phyloP scores from a whole-genome alignment of 805 yeast genomes.

The Metschnikowia cubensis region DNA sequence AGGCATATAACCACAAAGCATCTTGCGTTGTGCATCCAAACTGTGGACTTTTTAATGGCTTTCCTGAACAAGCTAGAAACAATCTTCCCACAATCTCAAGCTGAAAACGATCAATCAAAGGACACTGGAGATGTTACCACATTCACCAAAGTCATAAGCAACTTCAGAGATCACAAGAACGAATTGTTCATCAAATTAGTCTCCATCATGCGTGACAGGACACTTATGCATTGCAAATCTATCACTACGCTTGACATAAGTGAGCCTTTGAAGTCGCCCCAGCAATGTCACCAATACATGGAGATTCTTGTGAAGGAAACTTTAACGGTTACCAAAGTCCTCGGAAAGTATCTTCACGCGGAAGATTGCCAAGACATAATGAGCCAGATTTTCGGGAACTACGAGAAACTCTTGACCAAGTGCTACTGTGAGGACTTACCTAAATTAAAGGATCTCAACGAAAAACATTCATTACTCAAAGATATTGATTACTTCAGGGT shows the following conservation, averaged over 20 bases:
- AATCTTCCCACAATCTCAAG: conserved; percentile 9
- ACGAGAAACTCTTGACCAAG: conserved; percentile 52
- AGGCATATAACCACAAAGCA: conserved; percentile 73
- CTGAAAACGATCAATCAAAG: conserved; percentile 2
- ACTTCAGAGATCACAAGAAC: conserved; percentile 55
- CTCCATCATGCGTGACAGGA: conserved; percentile 67
- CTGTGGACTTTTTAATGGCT: conserved; percentile 44
- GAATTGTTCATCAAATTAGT: conserved; percentile 62
- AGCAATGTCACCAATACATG: conserved; percentile 60
- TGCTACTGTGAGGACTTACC: conserved; percentile 46
- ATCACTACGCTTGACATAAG: conserved; percentile 51
- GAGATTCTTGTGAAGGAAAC: conserved; percentile 63
- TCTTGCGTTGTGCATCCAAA: conserved; percentile 62
- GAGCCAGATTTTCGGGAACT: conserved; percentile 52
- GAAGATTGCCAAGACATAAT: conserved; percentile 43
- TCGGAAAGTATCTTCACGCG: conserved; percentile 54
- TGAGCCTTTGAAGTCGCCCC: conserved; percentile 36
- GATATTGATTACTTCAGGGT: conserved; percentile 64
- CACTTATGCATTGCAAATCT: conserved; percentile 46
- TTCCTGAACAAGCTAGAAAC: conserved; percentile 33
- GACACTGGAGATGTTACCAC: conserved; percentile 24
- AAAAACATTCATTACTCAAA: conserved; percentile 50
- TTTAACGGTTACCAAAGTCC: conserved; percentile 55
- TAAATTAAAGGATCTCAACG: conserved; percentile 46
- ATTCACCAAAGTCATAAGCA: conserved; percentile 29